Percentiles rank a stretch among this genome's conserved stretches.
Evolutionary conservation across 1,284 basidiomycete genomes (phyloP).

Genomic region (Tremellales sp.): DNA sequence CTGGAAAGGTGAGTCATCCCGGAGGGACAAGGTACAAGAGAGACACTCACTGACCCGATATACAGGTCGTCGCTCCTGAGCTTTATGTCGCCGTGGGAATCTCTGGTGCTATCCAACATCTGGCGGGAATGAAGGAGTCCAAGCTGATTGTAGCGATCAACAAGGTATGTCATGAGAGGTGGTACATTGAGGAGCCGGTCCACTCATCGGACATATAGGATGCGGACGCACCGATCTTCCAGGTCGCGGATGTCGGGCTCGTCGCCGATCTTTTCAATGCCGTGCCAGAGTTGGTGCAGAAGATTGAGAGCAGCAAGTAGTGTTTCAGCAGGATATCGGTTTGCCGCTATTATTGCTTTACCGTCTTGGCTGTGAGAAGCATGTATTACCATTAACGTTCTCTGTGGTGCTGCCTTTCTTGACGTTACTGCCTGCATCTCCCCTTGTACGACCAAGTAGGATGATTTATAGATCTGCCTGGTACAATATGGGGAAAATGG

Average conservation of each 20-base stretch:
- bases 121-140: slow-evolving; percentile 99
- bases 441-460: too few relatives aligned
- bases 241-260: slow-evolving; percentile 92
- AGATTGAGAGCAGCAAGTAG: slow-evolving; percentile 52
- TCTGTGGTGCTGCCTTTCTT: too few relatives aligned
- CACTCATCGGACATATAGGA: slow-evolving; percentile 53
- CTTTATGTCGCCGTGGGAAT: slow-evolving; percentile 96
- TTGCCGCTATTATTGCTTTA: too few relatives aligned
- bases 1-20: slow-evolving; percentile 66
- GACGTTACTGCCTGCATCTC: too few relatives aligned
- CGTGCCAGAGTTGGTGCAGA: slow-evolving; percentile 81
- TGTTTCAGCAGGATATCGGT: too few relatives aligned
- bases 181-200: neutral
- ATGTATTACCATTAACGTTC: too few relatives aligned
- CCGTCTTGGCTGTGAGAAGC: too few relatives aligned
- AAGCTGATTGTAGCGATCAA: slow-evolving; percentile 98
- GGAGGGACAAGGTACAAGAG: neutral
- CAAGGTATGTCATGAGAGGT: slow-evolving; percentile 59
- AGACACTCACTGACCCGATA: neutral
- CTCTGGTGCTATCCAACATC: slow-evolving; percentile 96
- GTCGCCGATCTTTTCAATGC: slow-evolving; percentile 87
- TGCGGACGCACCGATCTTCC: slow-evolving; percentile 97
- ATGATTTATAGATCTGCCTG: too few relatives aligned
- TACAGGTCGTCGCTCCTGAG: slow-evolving; percentile 77
- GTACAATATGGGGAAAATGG: too few relatives aligned